Conservation (phyloP, 139 green algal genomes). For the Picochlorum sp. region DNA sequence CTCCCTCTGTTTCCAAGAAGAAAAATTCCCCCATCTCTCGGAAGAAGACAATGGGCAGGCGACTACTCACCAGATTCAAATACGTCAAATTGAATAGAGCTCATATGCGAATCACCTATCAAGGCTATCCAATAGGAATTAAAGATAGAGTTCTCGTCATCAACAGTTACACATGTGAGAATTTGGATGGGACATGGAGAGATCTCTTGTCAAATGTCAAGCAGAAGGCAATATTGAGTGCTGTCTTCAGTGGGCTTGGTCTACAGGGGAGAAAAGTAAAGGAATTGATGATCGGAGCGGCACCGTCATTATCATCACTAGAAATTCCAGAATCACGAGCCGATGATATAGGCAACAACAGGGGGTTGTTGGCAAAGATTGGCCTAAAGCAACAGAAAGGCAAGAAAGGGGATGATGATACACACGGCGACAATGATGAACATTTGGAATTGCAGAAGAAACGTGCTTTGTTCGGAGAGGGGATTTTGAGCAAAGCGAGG, state of each 20-base stretch:
- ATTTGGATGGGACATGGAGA: slow-evolving; percentile 59
- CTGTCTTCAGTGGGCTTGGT: slow-evolving; percentile 54
- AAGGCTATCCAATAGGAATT: slow-evolving; percentile 46
- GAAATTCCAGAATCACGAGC: not conserved
- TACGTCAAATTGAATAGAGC: slow-evolving; percentile 72
- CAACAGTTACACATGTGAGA: slow-evolving; percentile 55
- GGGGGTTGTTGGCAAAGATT: slow-evolving; percentile 9
- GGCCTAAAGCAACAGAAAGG: not conserved
- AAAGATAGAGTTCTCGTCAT: slow-evolving; percentile 65
- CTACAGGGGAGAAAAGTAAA: slow-evolving; percentile 65
- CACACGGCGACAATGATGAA: not conserved
- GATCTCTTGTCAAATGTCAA: slow-evolving; percentile 65
- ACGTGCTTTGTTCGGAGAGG: slow-evolving; percentile 33
- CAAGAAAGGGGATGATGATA: not conserved
- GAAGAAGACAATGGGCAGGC: slow-evolving; percentile 1
- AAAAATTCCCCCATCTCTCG: too few species aligned
- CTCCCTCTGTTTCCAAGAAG: too few species aligned
- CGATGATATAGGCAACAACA: not conserved
- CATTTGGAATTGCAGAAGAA: slow-evolving; percentile 26
- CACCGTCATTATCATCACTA: not conserved
- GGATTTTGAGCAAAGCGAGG: not conserved
- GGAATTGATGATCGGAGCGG: slow-evolving; percentile 20
- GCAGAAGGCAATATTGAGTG: slow-evolving; percentile 57
- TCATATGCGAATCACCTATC: slow-evolving; percentile 54
- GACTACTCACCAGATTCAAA: slow-evolving; percentile 42